phyloP scores from a whole-genome alignment of 1,139 yeast genomes.

The Suhomyces atakaporum region DNA sequence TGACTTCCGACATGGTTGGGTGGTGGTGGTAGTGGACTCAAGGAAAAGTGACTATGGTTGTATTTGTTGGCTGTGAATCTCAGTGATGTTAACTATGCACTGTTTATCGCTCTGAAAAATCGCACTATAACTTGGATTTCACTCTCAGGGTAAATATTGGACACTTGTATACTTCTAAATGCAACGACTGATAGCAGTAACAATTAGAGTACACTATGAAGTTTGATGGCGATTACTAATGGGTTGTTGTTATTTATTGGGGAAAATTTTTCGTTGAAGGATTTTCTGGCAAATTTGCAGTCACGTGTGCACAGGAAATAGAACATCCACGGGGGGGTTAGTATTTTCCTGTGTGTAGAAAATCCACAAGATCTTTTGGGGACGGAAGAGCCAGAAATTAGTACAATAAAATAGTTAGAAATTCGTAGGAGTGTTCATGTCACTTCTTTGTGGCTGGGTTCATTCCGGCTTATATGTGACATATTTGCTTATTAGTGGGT shows the following conservation, averaged over 20 bases:
- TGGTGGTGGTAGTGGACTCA: too few relatives aligned
- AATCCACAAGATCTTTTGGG: too few relatives aligned
- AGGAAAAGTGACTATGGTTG: too few relatives aligned
- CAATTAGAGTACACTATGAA: background rate
- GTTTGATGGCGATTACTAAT: background rate
- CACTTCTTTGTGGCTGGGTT: too few relatives aligned
- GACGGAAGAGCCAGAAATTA: too few relatives aligned
- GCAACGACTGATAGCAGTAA: background rate
- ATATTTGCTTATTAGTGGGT: too few relatives aligned
- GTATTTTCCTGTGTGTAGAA: too few relatives aligned
- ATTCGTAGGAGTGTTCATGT: too few relatives aligned
- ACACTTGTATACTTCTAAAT: background rate
- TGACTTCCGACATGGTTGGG: constrained; percentile 21
- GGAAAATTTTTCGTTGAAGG: background rate
- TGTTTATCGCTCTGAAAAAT: constrained; percentile 6
- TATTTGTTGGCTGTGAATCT: constrained; percentile 1
- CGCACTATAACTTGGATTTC: constrained; percentile 4
- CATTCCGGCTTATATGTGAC: too few relatives aligned
- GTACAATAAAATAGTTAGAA: too few relatives aligned
- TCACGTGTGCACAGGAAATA: background rate
- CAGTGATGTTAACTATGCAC: background rate
- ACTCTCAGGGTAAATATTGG: background rate
- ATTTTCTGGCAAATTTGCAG: background rate
- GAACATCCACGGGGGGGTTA: too few relatives aligned
- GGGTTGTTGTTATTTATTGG: background rate